Conservation (phyloP, 306 rosid genomes). For the Cercis canadensis region DNA sequence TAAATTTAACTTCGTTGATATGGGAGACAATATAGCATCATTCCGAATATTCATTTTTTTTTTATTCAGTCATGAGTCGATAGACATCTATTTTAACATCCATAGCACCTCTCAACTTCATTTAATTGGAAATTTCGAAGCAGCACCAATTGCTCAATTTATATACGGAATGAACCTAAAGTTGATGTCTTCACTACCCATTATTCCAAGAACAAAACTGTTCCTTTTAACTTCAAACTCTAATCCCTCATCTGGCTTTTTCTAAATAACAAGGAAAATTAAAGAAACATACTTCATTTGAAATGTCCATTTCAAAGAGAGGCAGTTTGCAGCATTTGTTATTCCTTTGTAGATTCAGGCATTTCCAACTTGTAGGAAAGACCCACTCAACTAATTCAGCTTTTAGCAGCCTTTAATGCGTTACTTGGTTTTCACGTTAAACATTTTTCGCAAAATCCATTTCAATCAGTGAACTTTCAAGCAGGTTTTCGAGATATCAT, state of each 20-base stretch:
- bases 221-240: neutral
- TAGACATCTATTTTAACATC: neutral
- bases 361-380: neutral
- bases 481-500: constrained; percentile 7
- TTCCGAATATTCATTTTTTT: neutral
- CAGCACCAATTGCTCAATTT: neutral
- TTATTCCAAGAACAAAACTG: neutral
- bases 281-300: neutral
- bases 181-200: neutral
- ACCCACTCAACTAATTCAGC: neutral
- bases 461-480: constrained; percentile 28
- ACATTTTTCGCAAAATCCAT: neutral
- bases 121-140: no score
- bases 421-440: constrained; percentile 32
- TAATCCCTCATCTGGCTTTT: neutral
- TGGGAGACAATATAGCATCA: constrained; percentile 11
- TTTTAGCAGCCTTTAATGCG: neutral
- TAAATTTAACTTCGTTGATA: neutral
- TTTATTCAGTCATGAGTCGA: neutral
- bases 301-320: neutral
- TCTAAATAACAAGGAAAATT: neutral
- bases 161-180: neutral
- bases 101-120: neutral
- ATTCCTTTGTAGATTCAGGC: neutral
- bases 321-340: neutral